These are phyloP conservation scores for Drechslerella coelobrocha DNA, from an alignment of 2,329 filamentous ascomycete species.

Conservation along the genomic window DNA sequence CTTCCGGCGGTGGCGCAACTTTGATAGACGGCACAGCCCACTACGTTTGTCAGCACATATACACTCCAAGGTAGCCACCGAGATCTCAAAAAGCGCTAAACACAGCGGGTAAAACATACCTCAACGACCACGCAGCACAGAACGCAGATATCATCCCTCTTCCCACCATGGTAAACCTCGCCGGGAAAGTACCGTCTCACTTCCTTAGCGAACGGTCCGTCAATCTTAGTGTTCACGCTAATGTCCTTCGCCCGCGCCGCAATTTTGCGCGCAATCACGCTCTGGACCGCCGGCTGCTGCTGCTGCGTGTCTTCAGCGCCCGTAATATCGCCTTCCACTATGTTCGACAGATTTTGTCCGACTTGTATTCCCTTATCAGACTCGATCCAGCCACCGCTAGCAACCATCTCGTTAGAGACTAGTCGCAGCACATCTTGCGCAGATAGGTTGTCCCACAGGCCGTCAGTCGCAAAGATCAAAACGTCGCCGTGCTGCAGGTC, in stretches of 20 bases:
- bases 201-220: slow-evolving; percentile 94
- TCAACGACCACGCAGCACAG: slow-evolving; percentile 80
- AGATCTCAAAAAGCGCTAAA: background rate
- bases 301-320: no score
- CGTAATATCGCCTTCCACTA: slow-evolving; percentile 45
- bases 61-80: background rate
- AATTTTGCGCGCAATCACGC: slow-evolving; percentile 77
- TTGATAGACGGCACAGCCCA: slow-evolving; percentile 30
- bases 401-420: slow-evolving; percentile 77
- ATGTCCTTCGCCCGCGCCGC: slow-evolving; percentile 82
- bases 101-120: slow-evolving; percentile 58
- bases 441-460: slow-evolving; percentile 93
- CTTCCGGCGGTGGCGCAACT: slow-evolving; percentile 7
- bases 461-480: slow-evolving; percentile 90
- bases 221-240: slow-evolving; percentile 78
- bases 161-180: slow-evolving; percentile 88
- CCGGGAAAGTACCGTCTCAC: slow-evolving; percentile 85
- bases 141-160: slow-evolving; percentile 93
- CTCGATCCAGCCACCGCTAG: slow-evolving; percentile 75
- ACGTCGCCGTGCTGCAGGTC: slow-evolving; percentile 87
- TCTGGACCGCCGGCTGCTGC: slow-evolving; percentile 66
- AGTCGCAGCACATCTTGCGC: slow-evolving; percentile 86
- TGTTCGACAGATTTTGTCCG: slow-evolving; percentile 65
- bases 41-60: slow-evolving; percentile 4
- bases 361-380: slow-evolving; percentile 69